Evolutionary conservation across 352 stramenopile genomes (phyloP).

Genomic region (Phytopythium litorale): DNA sequence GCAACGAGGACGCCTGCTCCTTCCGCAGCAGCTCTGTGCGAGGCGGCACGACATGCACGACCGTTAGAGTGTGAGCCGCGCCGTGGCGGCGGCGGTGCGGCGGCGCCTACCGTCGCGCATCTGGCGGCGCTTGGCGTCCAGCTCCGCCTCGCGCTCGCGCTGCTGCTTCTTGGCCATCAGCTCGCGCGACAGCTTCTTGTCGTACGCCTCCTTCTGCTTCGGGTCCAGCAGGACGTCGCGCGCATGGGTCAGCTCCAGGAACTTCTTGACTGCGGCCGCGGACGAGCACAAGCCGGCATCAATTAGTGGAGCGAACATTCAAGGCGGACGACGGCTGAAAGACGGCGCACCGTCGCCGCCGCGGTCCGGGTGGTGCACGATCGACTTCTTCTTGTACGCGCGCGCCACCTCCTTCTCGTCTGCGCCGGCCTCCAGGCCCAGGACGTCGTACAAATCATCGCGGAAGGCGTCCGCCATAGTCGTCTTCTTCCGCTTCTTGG

Average conservation of each 20-base stretch:
- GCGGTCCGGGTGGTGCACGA: conserved; percentile 75
- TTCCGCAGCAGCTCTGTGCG: conserved; percentile 55
- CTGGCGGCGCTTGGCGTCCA: conserved; percentile 50
- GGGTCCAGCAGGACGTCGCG: conserved; percentile 73
- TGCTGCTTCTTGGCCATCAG: conserved; percentile 63
- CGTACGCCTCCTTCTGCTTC: conserved; percentile 79
- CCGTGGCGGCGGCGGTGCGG: neutral
- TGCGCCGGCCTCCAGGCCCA: conserved; percentile 61
- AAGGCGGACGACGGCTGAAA: too few relatives aligned
- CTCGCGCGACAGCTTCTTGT: conserved; percentile 69
- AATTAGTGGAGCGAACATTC: too few relatives aligned
- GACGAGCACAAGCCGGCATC: neutral
- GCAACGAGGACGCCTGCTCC: conserved; percentile 40
- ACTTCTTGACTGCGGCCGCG: conserved; percentile 61
- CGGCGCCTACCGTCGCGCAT: conserved; percentile 54
- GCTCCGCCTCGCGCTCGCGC: conserved; percentile 53
- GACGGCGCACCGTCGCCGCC: conserved; percentile 41
- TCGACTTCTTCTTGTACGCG: conserved; percentile 82
- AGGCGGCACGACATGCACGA: neutral
- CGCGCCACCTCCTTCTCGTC: conserved; percentile 69
- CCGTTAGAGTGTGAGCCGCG: neutral
- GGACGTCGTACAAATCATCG: conserved; percentile 68
- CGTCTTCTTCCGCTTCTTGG: neutral
- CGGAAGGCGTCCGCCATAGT: conserved; percentile 31
- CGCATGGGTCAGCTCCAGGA: conserved; percentile 75